Evolutionary conservation across 441 rosid species (phyloP).

Genomic region (Sinapis alba): DNA sequence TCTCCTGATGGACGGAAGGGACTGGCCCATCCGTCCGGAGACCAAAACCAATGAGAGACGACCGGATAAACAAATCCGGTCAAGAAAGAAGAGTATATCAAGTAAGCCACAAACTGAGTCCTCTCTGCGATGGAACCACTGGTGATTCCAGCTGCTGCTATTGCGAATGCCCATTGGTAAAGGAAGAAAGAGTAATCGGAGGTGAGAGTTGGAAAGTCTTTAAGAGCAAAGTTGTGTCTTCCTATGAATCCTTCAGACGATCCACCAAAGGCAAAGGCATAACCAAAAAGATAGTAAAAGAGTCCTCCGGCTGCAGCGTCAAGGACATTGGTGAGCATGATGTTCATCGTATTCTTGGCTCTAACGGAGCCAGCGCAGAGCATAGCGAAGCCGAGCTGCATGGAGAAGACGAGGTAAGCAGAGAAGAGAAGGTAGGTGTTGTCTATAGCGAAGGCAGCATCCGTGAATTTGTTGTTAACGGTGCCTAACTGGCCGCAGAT

Average conservation of each 20-base stretch:
- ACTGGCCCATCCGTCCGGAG: conserved; percentile 58
- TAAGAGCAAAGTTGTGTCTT: conserved; percentile 66
- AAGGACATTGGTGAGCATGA: conserved; percentile 88
- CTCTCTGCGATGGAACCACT: conserved; percentile 71
- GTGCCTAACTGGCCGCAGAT: conserved; percentile 54
- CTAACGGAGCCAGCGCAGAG: conserved; percentile 93
- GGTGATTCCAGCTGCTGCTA: conserved; percentile 70
- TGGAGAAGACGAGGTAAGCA: conserved; percentile 84
- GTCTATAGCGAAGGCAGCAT: conserved; percentile 71
- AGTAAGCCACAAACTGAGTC: conserved; percentile 63
- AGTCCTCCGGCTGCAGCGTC: conserved; percentile 88
- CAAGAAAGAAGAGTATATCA: conserved; percentile 53
- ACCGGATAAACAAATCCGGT: conserved; percentile 58
- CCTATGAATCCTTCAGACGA: conserved; percentile 85
- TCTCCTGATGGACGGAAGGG: conserved; percentile 29
- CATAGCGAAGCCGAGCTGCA: conserved; percentile 94
- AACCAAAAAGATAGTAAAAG: conserved; percentile 83
- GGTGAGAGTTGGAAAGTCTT: conserved; percentile 43
- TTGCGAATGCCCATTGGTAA: conserved; percentile 73
- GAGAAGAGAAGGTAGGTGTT: conserved; percentile 89
- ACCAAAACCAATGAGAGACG: conserved; percentile 61
- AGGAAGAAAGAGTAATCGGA: conserved; percentile 63
- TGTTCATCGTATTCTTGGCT: conserved; percentile 88
- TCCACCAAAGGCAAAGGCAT: conserved; percentile 82
- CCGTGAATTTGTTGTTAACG: conserved; percentile 46